Evolutionary conservation across 805 yeast species (phyloP), one percentile per base, ranked within the genome.

Genomic region (Ogataea corticis): DNA sequence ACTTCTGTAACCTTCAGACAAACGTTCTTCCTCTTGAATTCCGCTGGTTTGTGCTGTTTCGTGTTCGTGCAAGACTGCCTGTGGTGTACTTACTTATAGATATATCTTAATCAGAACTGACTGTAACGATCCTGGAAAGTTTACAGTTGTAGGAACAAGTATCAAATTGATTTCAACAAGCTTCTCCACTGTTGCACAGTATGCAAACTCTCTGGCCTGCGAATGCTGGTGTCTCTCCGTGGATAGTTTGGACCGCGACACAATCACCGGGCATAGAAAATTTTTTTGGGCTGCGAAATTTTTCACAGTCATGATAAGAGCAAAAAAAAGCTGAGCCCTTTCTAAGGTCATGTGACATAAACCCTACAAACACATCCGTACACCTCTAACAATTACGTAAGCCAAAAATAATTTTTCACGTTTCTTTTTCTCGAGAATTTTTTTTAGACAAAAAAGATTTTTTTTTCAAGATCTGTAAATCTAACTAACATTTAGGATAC

Each of bases 31-130:
- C n/a, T n/a, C n/a, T n/a, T n/a, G n/a, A n/a, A n/a, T n/a, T n/a
- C n/a, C n/a, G n/a, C n/a, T n/a, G n/a, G n/a, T n/a, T n/a, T n/a
- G n/a, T n/a, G n/a, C n/a, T 14, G 23, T 15, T 6, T 33, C 19
- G 19, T 9, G 4, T 14, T 15, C 15, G 15, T 34, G 10, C 14
- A 5, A 23, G 18, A 6, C 9, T 33, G 16, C 13, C 17, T 36
- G 30, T 36, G 18, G 25, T 40, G 41, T 43, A 47, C 51, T 47
- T 47, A 47, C 50, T 46, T 47, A 35, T 43, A 39, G 41, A 39
- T 39, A 35, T 33, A 10, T 33, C 12, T 32, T 31, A 25, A 40
- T 33, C 38, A 32, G 32, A 40, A 40, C 38, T 40, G 43, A 40
- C 43, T 40, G 32, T 40, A 33, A 31, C 36, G 36, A 32, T 11